Evolutionary conservation across 2,329 filamentous ascomycete species (phyloP), one percentile per base, ranked within the genome.

Genomic region (Colletotrichum scovillei): DNA sequence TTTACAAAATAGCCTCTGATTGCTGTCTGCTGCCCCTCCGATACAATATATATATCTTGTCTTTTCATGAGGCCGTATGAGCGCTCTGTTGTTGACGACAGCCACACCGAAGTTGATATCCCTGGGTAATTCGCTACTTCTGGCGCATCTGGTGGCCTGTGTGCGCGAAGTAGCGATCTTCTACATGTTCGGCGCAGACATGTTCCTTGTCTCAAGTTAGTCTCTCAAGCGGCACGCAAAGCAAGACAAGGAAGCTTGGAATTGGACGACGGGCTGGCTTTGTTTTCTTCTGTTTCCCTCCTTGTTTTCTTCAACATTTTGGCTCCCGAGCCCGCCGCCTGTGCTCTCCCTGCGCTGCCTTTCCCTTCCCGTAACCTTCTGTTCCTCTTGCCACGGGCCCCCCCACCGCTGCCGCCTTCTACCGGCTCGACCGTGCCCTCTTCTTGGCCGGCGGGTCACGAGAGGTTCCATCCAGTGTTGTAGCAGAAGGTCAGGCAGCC

Each of bases 171-270:
- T 42, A 42, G 38, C 38, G 14, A 42, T 35, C 32, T 6, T 46
- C 8, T 46, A 46, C 42, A 16, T 46, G 19, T n/a, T 46, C 42
- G 24, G 49, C 52, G 60, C 59, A 64, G 52, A 69, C 24, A 28
- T 58, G 52, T 65, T 58, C 32, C 60, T 53, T 69, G 67, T 69
- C 67, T 65, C 60, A 49, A 62, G 35, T 52, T 19, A 12, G 60
- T 14, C 14, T 42, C 38, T 42, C 38, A 42, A 4, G 14, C 38
- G 46, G 24, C 46, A 49, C 19, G 28, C 56, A 14, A 32, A 32
- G 19, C 28, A 66, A 19, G 63, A 14, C 42, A 24, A 14, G 11
- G 16, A n/a, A 19, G 14, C 38, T 28, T 30, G 12, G 24, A 12
- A 42, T 28, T 30, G 7, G 24, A n/a, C 22, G 24, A n/a, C 22